Percentiles rank a stretch among this genome's conserved stretches.
Evolutionary conservation across 1,284 basidiomycete species (phyloP).

Genomic region (Termitomyces sp.): DNA sequence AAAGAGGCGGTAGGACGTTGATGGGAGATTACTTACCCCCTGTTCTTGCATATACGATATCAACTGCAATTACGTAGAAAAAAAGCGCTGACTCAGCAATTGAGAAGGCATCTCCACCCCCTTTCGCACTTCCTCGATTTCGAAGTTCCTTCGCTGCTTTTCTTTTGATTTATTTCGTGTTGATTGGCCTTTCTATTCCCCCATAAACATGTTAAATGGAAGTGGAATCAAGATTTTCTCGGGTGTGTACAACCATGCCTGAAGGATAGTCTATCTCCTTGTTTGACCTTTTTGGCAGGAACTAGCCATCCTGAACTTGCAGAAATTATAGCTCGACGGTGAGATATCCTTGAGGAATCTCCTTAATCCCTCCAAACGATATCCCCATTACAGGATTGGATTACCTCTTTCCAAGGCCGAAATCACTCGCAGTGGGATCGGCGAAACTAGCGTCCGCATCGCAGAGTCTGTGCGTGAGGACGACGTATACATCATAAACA

Average conservation of each 20-base stretch:
- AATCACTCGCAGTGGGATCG: constrained; percentile 85
- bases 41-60: neutral
- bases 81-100: constrained; percentile 11
- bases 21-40: neutral
- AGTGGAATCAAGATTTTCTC: constrained; percentile 90
- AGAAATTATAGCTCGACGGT: constrained; percentile 91
- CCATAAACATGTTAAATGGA: constrained; percentile 60
- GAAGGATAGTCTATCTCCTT: neutral
- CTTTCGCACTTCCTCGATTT: neutral
- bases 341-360: constrained; percentile 24
- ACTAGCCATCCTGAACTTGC: constrained; percentile 97
- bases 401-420: constrained; percentile 81
- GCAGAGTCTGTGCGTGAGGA: constrained; percentile 95
- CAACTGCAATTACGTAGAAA: neutral
- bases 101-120: too few relatives aligned
- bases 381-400: constrained; percentile 56
- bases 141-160: neutral
- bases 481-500: constrained; percentile 99
- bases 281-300: constrained; percentile 32
- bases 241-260: constrained; percentile 46
- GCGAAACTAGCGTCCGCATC: constrained; percentile 91
- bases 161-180: neutral
- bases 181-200: neutral
- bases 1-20: neutral
- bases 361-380: neutral